Evolutionary conservation across 1,284 basidiomycete genomes (phyloP).

Genomic region (Fomitopsis schrenkii): DNA sequence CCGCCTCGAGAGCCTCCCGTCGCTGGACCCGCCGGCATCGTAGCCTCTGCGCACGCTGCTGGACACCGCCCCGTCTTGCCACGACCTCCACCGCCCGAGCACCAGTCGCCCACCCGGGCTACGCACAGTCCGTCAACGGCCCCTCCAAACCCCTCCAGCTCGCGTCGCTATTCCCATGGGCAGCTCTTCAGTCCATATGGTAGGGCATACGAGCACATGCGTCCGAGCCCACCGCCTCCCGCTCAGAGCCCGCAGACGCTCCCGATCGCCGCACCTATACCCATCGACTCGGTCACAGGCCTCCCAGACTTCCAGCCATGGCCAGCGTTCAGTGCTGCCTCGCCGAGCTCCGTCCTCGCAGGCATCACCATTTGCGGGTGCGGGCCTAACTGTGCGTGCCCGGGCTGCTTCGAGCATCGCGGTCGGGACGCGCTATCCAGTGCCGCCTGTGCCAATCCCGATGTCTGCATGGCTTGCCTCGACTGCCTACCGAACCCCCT

Average conservation of each 20-base stretch:
- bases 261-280: not conserved
- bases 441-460: conserved; percentile 40
- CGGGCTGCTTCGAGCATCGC: conserved; percentile 49
- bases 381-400: conserved; percentile 48
- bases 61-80: conserved; percentile 31
- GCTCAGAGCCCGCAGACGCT: not conserved
- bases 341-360: conserved; percentile 18
- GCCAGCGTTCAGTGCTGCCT: conserved; percentile 5
- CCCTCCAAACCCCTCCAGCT: conserved; percentile 1
- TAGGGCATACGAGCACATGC: conserved; percentile 49
- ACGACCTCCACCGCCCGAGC: conserved; percentile 25
- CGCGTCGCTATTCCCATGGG: conserved; percentile 26
- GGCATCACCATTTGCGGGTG: conserved; percentile 38
- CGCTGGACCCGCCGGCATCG: conserved; percentile 23
- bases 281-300: not conserved
- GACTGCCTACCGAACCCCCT: conserved; percentile 48
- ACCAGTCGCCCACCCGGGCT: conserved; percentile 28
- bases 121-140: conserved; percentile 17
- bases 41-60: conserved; percentile 21
- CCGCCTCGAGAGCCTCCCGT: conserved; percentile 5
- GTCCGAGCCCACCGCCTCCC: conserved; percentile 12
- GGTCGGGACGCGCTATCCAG: conserved; percentile 29
- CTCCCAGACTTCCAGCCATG: not conserved
- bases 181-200: conserved; percentile 59
- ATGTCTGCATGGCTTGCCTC: conserved; percentile 49